Conservation (phyloP, 441 rosid species). For the Iberis amara region DNA sequence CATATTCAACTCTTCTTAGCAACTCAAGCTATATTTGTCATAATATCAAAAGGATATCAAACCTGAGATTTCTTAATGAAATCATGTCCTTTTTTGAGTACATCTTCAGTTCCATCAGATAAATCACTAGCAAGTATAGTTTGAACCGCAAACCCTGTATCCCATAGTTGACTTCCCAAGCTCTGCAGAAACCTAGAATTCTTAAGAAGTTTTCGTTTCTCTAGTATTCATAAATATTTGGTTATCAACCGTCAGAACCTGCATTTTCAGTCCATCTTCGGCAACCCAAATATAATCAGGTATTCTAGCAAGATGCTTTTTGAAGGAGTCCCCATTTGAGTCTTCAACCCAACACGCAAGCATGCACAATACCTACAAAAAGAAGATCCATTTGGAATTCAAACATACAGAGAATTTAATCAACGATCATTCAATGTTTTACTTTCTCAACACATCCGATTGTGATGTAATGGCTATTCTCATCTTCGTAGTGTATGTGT, state of each 20-base stretch:
- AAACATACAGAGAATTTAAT: too few species aligned
- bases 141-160: slow-evolving; percentile 49
- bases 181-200: slow-evolving; percentile 29
- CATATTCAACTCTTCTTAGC: neutral
- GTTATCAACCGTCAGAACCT: too few species aligned
- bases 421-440: too few species aligned
- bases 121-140: slow-evolving; percentile 45
- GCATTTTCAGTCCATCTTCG: slow-evolving; percentile 61
- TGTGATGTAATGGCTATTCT: slow-evolving; percentile 48
- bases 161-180: slow-evolving; percentile 59
- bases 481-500: slow-evolving; percentile 54
- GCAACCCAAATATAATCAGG: slow-evolving; percentile 58
- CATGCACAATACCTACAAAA: slow-evolving; percentile 41
- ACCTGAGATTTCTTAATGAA: slow-evolving; percentile 58
- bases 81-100: slow-evolving; percentile 44
- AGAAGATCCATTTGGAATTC: too few species aligned
- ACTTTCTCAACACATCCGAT: slow-evolving; percentile 59
- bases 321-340: slow-evolving; percentile 45
- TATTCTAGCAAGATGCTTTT: slow-evolving; percentile 47
- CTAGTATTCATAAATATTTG: neutral
- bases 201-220: neutral
- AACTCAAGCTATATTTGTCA: too few species aligned
- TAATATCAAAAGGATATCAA: slow-evolving; percentile 7
- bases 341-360: slow-evolving; percentile 58
- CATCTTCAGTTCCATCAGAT: slow-evolving; percentile 31